Evolutionary conservation across 2,329 filamentous ascomycete genomes (phyloP), one percentile per base, ranked within the genome.

Genomic region (Periconia digitata): DNA sequence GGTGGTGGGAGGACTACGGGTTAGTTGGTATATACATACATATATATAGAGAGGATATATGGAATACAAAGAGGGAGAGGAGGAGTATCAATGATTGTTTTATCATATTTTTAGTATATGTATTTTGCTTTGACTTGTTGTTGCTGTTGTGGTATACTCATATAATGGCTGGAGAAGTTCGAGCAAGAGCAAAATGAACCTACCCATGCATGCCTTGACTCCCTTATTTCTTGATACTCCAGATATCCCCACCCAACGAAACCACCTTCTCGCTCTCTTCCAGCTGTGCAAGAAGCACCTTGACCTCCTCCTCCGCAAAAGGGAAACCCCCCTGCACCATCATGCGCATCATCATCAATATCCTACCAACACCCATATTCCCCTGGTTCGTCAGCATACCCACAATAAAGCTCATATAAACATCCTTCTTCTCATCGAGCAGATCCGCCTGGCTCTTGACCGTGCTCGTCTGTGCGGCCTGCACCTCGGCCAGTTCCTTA

Each of bases 321-420:
- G 89, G 84, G 66, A 96, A 96, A 2, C 91, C 92, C 12, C 90
- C 90, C 0, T 89, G 83, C 44, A 96, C 85, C 49, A 92, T 81
- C 81, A 97, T 92, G 73, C 90, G 90, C 79, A 99, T 80, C 90
- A 97, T 96, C 86, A 92, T 95, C 8, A 85, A 81, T 56, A 99
- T 95, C 67, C 91, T 83, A 46, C 79, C 79, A 50, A 92, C 75
- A 43, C 89, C 86, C 89, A 96, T 94, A 22, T 87, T 84, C 16
- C 87, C 87, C 60, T 90, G 87, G 70, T 96, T 96, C 53, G 90
- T 96, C 72, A 99, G 76, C 94, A 99, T 97, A 43, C 90, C 90
- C 47, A 91, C 78, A 49, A 99, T 91, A 68, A 96, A 97, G 63
- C 92, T 87, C 83, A 89, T 90, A 72, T 96, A 96, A 34, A 96